Evolutionary conservation across 2,329 filamentous ascomycete genomes (phyloP).

Genomic region (Sporothrix globosa): DNA sequence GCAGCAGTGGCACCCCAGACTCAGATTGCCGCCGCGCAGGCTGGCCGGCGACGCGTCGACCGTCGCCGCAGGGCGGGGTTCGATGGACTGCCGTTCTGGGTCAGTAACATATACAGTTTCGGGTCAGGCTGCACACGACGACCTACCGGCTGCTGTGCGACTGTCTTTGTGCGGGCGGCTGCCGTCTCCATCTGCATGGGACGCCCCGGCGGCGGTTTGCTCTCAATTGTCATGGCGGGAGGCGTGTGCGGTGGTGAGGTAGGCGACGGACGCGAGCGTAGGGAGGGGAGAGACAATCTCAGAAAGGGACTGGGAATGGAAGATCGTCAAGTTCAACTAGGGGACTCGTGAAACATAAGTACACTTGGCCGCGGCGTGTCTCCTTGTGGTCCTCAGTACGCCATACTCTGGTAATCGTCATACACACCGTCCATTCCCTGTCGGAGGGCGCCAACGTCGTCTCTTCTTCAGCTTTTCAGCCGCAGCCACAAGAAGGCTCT

Average conservation of each 20-base stretch:
- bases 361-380: background rate
- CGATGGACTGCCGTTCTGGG: background rate
- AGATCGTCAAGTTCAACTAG: background rate
- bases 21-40: constrained; percentile 38
- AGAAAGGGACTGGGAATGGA: background rate
- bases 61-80: constrained; percentile 32
- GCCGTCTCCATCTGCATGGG: constrained; percentile 20
- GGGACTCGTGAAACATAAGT: background rate
- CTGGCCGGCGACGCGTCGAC: constrained; percentile 28
- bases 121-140: constrained; percentile 24
- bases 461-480: no score
- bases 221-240: constrained; percentile 9
- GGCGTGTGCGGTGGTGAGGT: background rate
- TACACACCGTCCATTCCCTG: background rate
- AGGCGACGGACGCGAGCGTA: background rate
- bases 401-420: no score
- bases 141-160: constrained; percentile 28
- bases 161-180: background rate
- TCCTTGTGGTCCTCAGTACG: no score
- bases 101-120: no score
- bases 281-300: no score
- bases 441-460: constrained; percentile 11
- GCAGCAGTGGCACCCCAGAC: constrained; percentile 38
- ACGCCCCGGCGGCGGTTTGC: background rate
- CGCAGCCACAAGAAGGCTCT: background rate